Conservation (phyloP, 140 eudicot genomes). For the Oenanthe javanica region DNA sequence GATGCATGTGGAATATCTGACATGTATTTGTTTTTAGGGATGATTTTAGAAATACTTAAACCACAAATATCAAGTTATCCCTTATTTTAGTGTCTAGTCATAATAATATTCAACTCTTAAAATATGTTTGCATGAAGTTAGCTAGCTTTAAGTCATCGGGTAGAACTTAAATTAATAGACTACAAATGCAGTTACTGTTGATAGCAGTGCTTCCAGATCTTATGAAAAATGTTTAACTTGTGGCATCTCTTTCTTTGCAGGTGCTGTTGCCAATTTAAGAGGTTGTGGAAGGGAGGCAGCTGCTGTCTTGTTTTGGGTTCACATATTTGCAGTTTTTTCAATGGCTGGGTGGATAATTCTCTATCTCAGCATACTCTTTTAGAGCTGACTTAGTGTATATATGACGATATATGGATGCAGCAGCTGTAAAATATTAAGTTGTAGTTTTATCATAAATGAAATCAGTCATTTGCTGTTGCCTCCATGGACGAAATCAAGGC, state of each 20-base stretch:
- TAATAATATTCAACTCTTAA: background rate
- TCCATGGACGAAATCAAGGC: no score
- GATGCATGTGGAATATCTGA: background rate
- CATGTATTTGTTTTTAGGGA: background rate
- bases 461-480: background rate
- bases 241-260: conserved; percentile 25
- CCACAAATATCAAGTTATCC: background rate
- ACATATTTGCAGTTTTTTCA: conserved; percentile 72
- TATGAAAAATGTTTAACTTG: background rate
- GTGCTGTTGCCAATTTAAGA: conserved; percentile 91
- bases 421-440: background rate
- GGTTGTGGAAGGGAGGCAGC: conserved; percentile 96
- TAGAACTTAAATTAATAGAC: background rate
- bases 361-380: conserved; percentile 67
- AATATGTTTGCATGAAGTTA: background rate
- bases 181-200: background rate
- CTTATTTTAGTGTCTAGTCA: background rate
- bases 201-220: background rate
- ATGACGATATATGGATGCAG: conserved; percentile 1
- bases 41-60: background rate
- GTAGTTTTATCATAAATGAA: background rate
- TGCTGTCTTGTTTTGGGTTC: conserved; percentile 94
- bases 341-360: conserved; percentile 97
- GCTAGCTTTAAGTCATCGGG: background rate
- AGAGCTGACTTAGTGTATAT: background rate